These are phyloP conservation scores for Prototheca wickerhamii DNA, from an alignment of 163 green algal genomes.

Conservation along the genomic window DNA sequence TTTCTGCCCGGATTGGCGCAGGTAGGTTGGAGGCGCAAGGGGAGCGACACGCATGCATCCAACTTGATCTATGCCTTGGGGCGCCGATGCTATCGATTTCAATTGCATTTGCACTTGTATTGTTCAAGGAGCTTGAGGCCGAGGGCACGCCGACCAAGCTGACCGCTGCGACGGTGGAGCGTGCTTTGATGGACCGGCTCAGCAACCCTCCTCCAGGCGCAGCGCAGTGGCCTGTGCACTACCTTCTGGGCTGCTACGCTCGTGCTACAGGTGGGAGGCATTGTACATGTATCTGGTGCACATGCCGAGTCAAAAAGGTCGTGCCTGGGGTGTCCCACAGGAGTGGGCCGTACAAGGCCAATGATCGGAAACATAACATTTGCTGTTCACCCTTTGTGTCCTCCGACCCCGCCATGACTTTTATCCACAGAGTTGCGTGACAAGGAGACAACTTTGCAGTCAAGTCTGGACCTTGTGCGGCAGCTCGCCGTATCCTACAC, in stretches of 20 bases:
- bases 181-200: conserved; percentile 58
- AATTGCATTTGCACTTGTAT: not conserved
- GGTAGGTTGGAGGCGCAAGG: too few relatives aligned
- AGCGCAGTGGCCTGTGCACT: conserved; percentile 57
- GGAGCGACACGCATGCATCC: not conserved
- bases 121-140: conserved; percentile 40
- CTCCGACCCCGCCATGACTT: not conserved
- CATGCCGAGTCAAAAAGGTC: too few relatives aligned
- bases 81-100: not conserved
- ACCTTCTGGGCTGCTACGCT: conserved; percentile 58
- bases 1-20: not conserved
- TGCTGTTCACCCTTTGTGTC: not conserved
- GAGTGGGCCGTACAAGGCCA: not conserved
- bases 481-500: conserved; percentile 66
- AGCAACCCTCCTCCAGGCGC: conserved; percentile 41
- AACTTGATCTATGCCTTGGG: not conserved
- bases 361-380: not conserved
- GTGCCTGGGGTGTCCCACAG: not conserved
- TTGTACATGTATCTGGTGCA: not conserved
- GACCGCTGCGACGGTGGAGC: conserved; percentile 44
- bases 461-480: conserved; percentile 21
- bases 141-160: conserved; percentile 25
- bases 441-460: too few relatives aligned
- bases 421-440: not conserved
- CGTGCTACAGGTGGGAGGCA: conserved; percentile 23